These are phyloP conservation scores for Mallotus repandus DNA, from an alignment of 441 rosid species.

Conservation along the genomic window DNA sequence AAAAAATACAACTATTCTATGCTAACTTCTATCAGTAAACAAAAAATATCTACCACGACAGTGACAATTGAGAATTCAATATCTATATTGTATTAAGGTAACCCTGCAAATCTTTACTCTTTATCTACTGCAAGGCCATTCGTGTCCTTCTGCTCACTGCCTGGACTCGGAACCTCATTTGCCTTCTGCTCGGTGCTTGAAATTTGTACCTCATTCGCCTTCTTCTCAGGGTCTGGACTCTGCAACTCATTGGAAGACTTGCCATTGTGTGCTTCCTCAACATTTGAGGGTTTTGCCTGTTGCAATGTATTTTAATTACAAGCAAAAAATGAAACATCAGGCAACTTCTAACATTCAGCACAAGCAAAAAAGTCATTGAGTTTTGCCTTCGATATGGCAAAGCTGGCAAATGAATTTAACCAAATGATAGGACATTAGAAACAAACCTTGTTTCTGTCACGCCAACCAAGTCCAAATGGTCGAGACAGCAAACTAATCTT, in stretches of 20 bases:
- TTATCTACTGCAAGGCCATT: constrained; percentile 36
- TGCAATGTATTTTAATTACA: constrained; percentile 6
- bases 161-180: constrained; percentile 27
- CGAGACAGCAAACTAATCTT: constrained; percentile 76
- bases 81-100: constrained; percentile 2
- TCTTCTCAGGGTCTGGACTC: constrained; percentile 27
- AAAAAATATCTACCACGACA: constrained; percentile 25
- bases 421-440: background rate
- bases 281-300: constrained; percentile 44
- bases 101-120: constrained; percentile 29
- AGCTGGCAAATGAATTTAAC: no score
- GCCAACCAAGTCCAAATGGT: constrained; percentile 98
- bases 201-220: constrained; percentile 25
- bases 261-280: constrained; percentile 33
- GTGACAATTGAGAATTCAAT: constrained; percentile 18
- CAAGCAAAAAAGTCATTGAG: background rate
- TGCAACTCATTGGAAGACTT: constrained; percentile 36
- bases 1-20: constrained; percentile 12
- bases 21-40: constrained; percentile 9
- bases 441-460: constrained; percentile 84
- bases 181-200: constrained; percentile 24
- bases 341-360: constrained; percentile 3
- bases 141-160: constrained; percentile 33
- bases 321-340: background rate
- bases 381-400: no score